Evolutionary conservation across 2,329 filamentous ascomycete genomes (phyloP).

Genomic region (Pseudocercospora pini-densiflorae): DNA sequence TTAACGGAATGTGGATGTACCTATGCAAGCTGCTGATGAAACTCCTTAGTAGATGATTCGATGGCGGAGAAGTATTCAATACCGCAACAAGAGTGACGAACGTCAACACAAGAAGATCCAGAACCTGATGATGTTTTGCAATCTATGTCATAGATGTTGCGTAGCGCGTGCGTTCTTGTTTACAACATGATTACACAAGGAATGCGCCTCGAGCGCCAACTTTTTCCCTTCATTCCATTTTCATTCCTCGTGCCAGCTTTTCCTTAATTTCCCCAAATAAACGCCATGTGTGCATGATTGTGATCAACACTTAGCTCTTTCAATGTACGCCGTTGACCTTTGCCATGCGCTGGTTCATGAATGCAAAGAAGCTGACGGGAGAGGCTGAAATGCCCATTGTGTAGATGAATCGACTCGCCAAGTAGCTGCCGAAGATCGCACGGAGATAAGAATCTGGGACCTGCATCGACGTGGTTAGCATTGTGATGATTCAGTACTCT

Average conservation of each 20-base stretch:
- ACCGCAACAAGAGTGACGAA: background rate
- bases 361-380: slow-evolving; percentile 98
- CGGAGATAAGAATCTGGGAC: slow-evolving; percentile 90
- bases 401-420: slow-evolving; percentile 96
- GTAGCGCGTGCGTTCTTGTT: slow-evolving; percentile 14
- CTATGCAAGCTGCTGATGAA: background rate
- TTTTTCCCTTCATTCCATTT: slow-evolving; percentile 13
- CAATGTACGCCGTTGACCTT: slow-evolving; percentile 16
- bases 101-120: background rate
- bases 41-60: background rate
- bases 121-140: slow-evolving; percentile 4
- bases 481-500: slow-evolving; percentile 1
- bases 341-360: slow-evolving; percentile 60
- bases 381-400: slow-evolving; percentile 89
- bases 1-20: background rate
- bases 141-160: slow-evolving; percentile 9
- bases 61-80: background rate
- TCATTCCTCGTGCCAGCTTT: slow-evolving; percentile 15
- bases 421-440: slow-evolving; percentile 93
- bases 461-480: slow-evolving; percentile 42
- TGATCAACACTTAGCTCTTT: background rate
- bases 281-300: background rate
- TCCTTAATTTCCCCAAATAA: background rate
- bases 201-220: slow-evolving; percentile 1
- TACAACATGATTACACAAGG: slow-evolving; percentile 12